Base-by-base conservation (phyloP, 352 stramenopile genomes). In the Pythium dissimile region DNA sequence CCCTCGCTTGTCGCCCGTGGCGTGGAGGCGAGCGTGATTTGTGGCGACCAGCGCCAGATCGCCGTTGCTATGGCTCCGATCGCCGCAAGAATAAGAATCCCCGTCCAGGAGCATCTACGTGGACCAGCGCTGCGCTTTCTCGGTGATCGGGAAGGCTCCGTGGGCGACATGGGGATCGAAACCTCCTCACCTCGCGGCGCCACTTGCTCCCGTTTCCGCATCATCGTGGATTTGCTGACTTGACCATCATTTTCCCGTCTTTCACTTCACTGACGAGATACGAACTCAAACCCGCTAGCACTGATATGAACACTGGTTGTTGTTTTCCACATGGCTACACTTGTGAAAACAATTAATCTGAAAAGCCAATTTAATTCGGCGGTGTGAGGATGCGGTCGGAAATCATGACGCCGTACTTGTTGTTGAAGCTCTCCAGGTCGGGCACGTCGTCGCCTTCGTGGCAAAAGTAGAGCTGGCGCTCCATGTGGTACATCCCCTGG, bases 401-500 rank as follows among this genome's bases (percentile, higher is more conserved):
- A 20, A 46, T 46, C 18, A 20, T 20, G 18, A 38, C 23, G 6
- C 28, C 44, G 8, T 34, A 38, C 44, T 51, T 51, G 23, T n/a
- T 11, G 26, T 51, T 42, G 16, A 28, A 46, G n/a, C 16, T 24
- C 20, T 28, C 39, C 2, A 46, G 26, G 39, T 46, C 39, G 18
- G 23, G 18, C 5, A 46, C 39, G 7, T 46, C 39, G 18, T 24
- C 18, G 39, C 39, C 39, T 15, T 24, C 39, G 39, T 80, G 83
- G 64, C 83, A 93, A 11, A 79, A 55, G 62, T 93, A 91, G 0
- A 93, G 63, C 20, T 64, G 69, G 15, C 78, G 71, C 55, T 93
- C 83, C 11, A 89, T 62, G 64, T 93, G 80, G 57, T 86, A 86
- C 80, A 93, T 93, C 42, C 88, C 66, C 10, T 64, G 30, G 3